phyloP scores from a whole-genome alignment of 225 moss, liverwort and hornwort species.

The Polytrichum commune region DNA sequence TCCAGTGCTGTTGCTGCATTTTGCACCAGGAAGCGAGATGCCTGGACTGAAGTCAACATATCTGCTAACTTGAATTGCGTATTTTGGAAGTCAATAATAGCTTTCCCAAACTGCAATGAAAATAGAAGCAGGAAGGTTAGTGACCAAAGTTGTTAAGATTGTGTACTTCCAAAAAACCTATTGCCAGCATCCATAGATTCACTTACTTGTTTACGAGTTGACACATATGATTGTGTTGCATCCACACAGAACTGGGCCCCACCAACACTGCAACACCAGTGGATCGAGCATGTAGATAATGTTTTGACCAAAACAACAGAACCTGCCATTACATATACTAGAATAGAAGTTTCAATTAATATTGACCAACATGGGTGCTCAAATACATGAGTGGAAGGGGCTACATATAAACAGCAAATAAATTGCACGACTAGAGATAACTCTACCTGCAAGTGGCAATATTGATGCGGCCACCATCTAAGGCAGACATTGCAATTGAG shows the following conservation, averaged over 20 bases:
- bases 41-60: constrained; percentile 89
- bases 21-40: constrained; percentile 83
- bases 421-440: too few species aligned
- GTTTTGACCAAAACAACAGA: too few species aligned
- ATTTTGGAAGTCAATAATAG: constrained; percentile 88
- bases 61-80: constrained; percentile 99
- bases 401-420: too few species aligned
- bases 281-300: too few species aligned
- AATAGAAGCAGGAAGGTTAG: not conserved
- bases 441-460: constrained; percentile 58
- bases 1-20: constrained; percentile 91
- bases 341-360: too few species aligned
- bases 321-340: too few species aligned
- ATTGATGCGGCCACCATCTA: constrained; percentile 93
- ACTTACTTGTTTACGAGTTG: constrained; percentile 88
- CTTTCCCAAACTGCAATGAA: constrained; percentile 79
- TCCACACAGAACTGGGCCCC: constrained; percentile 97
- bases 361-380: too few species aligned
- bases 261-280: constrained; percentile 48
- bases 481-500: constrained; percentile 86
- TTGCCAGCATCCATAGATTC: too few species aligned
- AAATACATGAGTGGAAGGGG: too few species aligned
- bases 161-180: too few species aligned
- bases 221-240: constrained; percentile 82
- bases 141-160: not conserved